Evolutionary conservation across 768 basidiomycete genomes (phyloP).

Genomic region (Terana coerulea): DNA sequence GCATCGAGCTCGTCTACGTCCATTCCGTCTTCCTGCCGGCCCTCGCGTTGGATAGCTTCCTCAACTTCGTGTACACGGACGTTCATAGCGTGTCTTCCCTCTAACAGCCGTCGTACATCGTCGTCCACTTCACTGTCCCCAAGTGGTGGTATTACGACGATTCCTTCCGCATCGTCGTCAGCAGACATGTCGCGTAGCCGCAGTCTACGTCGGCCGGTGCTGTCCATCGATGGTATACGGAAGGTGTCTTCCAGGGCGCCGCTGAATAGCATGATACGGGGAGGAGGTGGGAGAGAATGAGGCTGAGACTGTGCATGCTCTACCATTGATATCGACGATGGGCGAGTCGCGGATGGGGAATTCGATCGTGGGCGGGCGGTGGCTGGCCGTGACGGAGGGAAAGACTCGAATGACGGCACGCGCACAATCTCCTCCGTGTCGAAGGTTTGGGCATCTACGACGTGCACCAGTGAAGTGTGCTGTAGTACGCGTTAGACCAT

Average conservation of each 20-base stretch:
- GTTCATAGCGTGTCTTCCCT: conserved; percentile 38
- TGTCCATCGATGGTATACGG: conserved; percentile 30
- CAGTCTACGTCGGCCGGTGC: conserved; percentile 12
- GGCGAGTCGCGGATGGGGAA: conserved; percentile 13
- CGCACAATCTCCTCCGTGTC: conserved; percentile 68
- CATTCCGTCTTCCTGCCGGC: conserved; percentile 41
- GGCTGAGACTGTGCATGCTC: background rate
- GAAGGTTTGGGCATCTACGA: conserved; percentile 86
- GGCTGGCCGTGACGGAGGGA: conserved; percentile 2
- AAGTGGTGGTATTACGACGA: conserved; percentile 52
- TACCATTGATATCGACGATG: conserved; percentile 6
- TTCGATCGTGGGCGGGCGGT: conserved; percentile 8
- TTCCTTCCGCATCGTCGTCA: conserved; percentile 42
- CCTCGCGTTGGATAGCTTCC: conserved; percentile 24
- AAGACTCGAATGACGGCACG: conserved; percentile 40
- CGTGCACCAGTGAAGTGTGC: conserved; percentile 80
- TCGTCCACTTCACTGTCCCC: conserved; percentile 54
- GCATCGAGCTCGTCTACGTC: conserved; percentile 43
- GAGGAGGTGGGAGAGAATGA: conserved; percentile 10
- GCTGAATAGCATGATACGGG: conserved; percentile 24
- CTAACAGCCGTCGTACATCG: conserved; percentile 53
- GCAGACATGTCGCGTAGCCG: conserved; percentile 17
- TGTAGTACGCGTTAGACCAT: conserved; percentile 26
- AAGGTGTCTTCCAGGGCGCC: conserved; percentile 54
- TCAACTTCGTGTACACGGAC: conserved; percentile 25